Conservation (phyloP, 1,139 yeast genomes). For the Suhomyces choctaworum region DNA sequence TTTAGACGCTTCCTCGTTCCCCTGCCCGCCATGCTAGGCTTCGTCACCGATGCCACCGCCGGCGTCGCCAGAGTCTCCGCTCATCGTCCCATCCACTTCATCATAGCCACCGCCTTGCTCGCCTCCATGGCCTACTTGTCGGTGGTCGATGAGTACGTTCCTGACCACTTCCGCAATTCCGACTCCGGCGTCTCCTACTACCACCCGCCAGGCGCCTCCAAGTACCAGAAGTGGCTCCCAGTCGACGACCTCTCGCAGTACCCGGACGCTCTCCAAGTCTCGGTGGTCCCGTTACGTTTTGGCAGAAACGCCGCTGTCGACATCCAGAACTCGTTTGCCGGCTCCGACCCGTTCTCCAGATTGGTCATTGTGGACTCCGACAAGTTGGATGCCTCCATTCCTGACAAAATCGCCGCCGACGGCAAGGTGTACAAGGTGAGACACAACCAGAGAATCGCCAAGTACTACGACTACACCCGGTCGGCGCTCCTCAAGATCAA, state of each 20-base stretch:
- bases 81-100: constrained; percentile 84
- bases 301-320: constrained; percentile 31
- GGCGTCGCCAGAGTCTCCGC: constrained; percentile 68
- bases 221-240: constrained; percentile 45
- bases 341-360: constrained; percentile 38
- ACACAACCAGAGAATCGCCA: constrained; percentile 61
- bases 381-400: constrained; percentile 34
- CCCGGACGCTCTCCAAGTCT: constrained; percentile 46
- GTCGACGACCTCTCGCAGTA: constrained; percentile 26
- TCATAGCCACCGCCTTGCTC: constrained; percentile 68
- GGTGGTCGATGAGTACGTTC: constrained; percentile 76
- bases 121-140: constrained; percentile 84
- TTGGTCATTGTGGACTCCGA: constrained; percentile 44
- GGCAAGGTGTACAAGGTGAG: constrained; percentile 66
- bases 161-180: constrained; percentile 29
- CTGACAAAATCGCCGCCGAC: constrained; percentile 34
- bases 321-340: constrained; percentile 33
- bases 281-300: constrained; percentile 58
- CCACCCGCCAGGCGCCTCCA: constrained; percentile 44
- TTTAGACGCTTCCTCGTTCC: constrained; percentile 4
- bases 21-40: constrained; percentile 24
- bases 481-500: constrained; percentile 47
- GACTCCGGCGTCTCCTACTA: constrained; percentile 35
- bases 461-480: constrained; percentile 61
- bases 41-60: constrained; percentile 36